These are phyloP conservation scores for Globisporangium rhizosaccharum DNA, from an alignment of 352 stramenopile species.

Conservation along the genomic window DNA sequence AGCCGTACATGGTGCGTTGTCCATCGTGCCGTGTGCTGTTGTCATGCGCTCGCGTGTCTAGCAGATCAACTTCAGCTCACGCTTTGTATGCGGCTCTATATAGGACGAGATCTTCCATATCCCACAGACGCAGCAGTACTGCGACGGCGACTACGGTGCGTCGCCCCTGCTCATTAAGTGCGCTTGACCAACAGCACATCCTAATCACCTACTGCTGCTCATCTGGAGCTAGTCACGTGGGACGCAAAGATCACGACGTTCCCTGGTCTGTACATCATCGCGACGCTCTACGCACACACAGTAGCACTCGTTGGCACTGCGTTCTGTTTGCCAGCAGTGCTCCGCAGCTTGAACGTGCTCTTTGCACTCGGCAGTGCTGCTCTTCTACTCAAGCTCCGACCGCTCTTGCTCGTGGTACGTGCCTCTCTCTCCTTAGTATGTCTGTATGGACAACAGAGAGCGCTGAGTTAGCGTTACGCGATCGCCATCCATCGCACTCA, in stretches of 20 bases:
- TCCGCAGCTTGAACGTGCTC: conserved; percentile 78
- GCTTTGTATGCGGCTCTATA: not conserved
- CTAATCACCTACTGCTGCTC: not conserved
- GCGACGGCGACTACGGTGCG: conserved; percentile 55
- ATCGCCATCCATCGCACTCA: not conserved
- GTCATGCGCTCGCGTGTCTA: too few species aligned
- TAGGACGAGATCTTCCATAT: conserved; percentile 88
- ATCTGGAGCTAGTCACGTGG: conserved; percentile 56
- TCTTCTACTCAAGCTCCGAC: conserved; percentile 46
- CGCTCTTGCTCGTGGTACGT: conserved; percentile 22
- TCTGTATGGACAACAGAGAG: too few species aligned
- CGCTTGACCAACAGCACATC: not conserved
- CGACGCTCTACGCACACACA: conserved; percentile 32
- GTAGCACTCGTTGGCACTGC: conserved; percentile 10
- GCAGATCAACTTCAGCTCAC: too few species aligned
- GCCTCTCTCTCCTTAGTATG: too few species aligned
- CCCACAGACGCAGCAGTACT: conserved; percentile 80
- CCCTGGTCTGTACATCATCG: conserved; percentile 79
- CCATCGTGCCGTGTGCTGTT: not conserved
- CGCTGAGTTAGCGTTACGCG: not conserved
- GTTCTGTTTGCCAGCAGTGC: conserved; percentile 54
- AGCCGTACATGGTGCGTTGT: conserved; percentile 63
- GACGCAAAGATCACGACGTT: conserved; percentile 93
- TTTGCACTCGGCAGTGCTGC: conserved; percentile 61
- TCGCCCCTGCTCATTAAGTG: not conserved